Base-by-base conservation (phyloP, 2,329 filamentous ascomycete species). In the Chaetomium olivaceum region DNA sequence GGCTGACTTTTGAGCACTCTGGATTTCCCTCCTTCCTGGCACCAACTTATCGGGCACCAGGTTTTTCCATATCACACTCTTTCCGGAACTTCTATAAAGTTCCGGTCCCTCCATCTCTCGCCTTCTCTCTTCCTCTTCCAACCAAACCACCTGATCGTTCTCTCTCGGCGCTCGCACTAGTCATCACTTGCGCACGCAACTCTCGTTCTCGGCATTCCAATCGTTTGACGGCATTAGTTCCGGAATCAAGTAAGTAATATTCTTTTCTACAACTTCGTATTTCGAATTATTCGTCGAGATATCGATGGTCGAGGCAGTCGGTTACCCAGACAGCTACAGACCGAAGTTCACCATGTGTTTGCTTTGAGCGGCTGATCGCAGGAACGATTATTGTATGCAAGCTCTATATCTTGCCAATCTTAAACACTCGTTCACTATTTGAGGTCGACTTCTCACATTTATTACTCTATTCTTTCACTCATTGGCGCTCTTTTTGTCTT, bases 211-310 rank as follows among this genome's bases (percentile, higher is more conserved):
- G 39, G 14, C 57, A 57, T 56, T 52, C 21, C 1, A 19, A 55
- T 43, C 31, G 16, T 51, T 16, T 50, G 56, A 21, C 33, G 27
- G 9, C 31, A 58, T 52, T 39, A 61, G 19, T 7, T 12, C 14
- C 29, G 25, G 9, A 29, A 52, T 61, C n/a, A 29, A 58, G 64
- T 66, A 58, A 63, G 61, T 63, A 16, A 31, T 57, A 29, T 64
- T 52, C 21, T 59, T 57, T 48, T 50, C 29, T 23, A 1, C 19
- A 11, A 11, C 7, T 39, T 31, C 27, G 7, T 39, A 29, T 39
- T 54, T 4, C 3, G 4, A 21, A 14, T 23, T 9, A 46, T 58
- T 23, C 46, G 46, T 14, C 61, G 31, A 46, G 33, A 58, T n/a
- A 25, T 46, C 61, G 55, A 29, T 19, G 12, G 19, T 9, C 12